phyloP scores from a whole-genome alignment of 345 rosid species.

The Excoecaria cochinchinensis region DNA sequence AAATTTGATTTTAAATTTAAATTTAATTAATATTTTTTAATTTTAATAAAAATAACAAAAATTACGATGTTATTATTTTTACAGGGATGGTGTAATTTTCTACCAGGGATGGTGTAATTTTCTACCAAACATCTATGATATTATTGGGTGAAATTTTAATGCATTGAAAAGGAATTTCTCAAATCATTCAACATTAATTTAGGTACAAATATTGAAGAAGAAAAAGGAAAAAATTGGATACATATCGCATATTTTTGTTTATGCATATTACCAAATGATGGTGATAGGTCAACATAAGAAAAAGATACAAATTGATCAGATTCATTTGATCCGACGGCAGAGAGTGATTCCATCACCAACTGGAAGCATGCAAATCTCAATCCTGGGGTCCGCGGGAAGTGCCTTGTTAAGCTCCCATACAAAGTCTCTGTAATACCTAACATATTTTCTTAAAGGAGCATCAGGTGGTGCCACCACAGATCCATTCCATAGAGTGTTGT shows the following conservation, averaged over 20 bases:
- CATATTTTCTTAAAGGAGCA: constrained; percentile 82
- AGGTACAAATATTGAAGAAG: constrained; percentile 6
- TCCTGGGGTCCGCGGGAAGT: constrained; percentile 92
- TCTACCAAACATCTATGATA: no score
- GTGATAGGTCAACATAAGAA: not conserved
- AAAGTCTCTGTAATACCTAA: constrained; percentile 82
- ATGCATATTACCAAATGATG: no score
- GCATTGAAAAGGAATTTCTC: constrained; percentile 1
- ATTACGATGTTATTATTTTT: no score
- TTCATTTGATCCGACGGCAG: constrained; percentile 75
- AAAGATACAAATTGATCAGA: not conserved
- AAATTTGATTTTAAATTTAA: no score
- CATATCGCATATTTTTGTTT: not conserved
- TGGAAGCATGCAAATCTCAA: constrained; percentile 94
- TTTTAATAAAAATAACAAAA: no score
- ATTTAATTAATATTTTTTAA: no score
- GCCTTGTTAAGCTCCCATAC: constrained; percentile 95
- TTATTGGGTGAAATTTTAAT: not conserved
- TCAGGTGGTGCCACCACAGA: constrained; percentile 87
- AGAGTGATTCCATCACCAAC: constrained; percentile 96
- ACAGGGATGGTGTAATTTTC: no score
- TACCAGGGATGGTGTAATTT: no score
- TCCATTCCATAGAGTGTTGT: constrained; percentile 97
- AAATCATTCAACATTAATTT: not conserved
- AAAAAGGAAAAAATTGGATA: not conserved